Evolutionary conservation across 2,329 filamentous ascomycete species (phyloP).

Genomic region (Xylaria sp.): DNA sequence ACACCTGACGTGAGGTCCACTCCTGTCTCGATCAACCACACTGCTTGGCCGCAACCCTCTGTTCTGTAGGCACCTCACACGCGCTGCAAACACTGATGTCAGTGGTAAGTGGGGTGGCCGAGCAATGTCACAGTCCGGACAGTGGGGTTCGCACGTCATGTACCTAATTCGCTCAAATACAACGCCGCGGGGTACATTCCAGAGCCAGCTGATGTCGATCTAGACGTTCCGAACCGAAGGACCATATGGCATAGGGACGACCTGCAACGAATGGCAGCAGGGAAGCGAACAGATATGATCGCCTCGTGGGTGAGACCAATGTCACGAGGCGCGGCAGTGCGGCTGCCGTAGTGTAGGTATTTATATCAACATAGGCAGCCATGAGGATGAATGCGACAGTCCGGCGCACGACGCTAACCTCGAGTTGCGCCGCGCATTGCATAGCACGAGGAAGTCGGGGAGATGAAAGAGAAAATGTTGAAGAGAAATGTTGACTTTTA

Average conservation of each 20-base stretch:
- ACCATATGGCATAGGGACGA: neutral
- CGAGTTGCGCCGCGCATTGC: neutral
- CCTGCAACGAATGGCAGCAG: neutral
- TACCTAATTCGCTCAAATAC: neutral
- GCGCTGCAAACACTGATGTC: no score
- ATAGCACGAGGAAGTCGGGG: constrained; percentile 1
- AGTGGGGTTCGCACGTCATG: neutral
- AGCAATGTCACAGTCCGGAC: neutral
- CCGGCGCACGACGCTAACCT: neutral
- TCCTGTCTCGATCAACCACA: neutral
- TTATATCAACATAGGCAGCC: neutral
- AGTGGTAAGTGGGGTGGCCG: neutral
- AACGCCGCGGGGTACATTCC: neutral
- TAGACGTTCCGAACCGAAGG: neutral
- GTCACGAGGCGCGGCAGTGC: neutral
- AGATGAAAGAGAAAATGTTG: neutral
- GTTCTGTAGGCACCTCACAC: neutral
- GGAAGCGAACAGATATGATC: neutral
- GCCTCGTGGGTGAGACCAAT: neutral
- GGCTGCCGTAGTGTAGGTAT: neutral
- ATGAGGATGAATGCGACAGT: neutral
- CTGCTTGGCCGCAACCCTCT: neutral
- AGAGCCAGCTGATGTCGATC: neutral
- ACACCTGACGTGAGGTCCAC: neutral
- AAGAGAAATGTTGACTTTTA: no score